These are phyloP conservation scores for Fusarium keratoplasticum DNA, from an alignment of 2,329 filamentous ascomycete genomes.

Conservation along the genomic window DNA sequence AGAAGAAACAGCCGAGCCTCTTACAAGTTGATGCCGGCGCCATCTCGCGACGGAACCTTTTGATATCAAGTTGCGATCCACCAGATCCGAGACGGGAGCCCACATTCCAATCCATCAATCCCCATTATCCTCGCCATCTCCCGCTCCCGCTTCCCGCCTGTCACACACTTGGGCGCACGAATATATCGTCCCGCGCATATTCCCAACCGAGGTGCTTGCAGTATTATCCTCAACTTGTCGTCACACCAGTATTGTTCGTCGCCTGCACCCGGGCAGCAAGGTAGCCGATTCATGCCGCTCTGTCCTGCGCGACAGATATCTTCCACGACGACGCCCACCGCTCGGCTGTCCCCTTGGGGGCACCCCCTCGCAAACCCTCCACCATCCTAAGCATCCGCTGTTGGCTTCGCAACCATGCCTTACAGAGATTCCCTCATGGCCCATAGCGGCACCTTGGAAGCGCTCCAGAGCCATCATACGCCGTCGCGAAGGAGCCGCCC, in stretches of 20 bases:
- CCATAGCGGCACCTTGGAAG: conserved; percentile 38
- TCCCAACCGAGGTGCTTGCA: conserved; percentile 23
- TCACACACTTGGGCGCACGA: conserved; percentile 28
- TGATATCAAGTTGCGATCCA: conserved; percentile 26
- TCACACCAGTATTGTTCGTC: conserved; percentile 17
- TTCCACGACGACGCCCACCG: conserved; percentile 21
- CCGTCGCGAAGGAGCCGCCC: conserved; percentile 40
- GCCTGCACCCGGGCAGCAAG: conserved; percentile 16
- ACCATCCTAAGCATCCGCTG: background rate
- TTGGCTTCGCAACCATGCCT: conserved; percentile 25
- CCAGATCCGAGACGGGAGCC: conserved; percentile 26
- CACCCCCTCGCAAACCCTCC: background rate
- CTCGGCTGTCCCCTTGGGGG: conserved; percentile 18
- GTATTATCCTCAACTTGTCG: conserved; percentile 6
- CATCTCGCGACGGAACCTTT: conserved; percentile 30
- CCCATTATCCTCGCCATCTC: conserved; percentile 8
- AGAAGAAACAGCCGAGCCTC: conserved; percentile 16
- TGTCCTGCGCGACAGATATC: conserved; percentile 17
- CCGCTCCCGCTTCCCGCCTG: conserved; percentile 8
- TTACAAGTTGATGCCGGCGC: conserved; percentile 21
- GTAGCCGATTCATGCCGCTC: conserved; percentile 29
- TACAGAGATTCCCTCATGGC: conserved; percentile 44
- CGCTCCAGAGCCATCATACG: conserved; percentile 39
- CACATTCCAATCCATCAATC: conserved; percentile 32
- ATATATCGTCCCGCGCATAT: conserved; percentile 22